These are phyloP conservation scores for Elsinoe australis DNA, from an alignment of 2,329 filamentous ascomycete genomes.

Conservation along the genomic window DNA sequence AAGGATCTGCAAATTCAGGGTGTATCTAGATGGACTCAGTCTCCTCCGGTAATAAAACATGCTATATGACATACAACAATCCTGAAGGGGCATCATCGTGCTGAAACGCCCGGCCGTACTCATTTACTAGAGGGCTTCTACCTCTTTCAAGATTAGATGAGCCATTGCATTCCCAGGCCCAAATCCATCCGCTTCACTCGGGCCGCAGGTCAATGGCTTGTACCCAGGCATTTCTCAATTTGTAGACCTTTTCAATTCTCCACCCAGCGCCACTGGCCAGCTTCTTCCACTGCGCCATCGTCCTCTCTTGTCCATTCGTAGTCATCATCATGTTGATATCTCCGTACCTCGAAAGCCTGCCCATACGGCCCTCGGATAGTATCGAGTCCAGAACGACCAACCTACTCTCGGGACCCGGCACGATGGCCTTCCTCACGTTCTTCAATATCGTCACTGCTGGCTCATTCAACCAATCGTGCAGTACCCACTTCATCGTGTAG, in stretches of 20 bases:
- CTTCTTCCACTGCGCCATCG: background rate
- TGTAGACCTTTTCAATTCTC: background rate
- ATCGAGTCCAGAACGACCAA: background rate
- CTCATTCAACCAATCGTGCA: background rate
- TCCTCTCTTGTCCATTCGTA: background rate
- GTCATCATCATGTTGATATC: background rate
- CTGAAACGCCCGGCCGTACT: no score
- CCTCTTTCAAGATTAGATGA: no score
- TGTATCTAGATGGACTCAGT: no score
- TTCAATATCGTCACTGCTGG: background rate
- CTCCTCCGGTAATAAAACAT: no score
- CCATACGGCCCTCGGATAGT: background rate
- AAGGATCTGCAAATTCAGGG: no score
- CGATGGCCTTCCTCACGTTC: background rate
- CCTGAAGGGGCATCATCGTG: no score
- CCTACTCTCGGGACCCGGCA: background rate
- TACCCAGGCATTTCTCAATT: background rate
- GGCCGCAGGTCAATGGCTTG: background rate
- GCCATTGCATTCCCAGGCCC: no score
- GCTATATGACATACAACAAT: no score
- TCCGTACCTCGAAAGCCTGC: background rate
- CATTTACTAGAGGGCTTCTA: no score
- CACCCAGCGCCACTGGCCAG: background rate
- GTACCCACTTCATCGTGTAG: background rate
- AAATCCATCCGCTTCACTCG: no score